Conservation (phyloP, 2,329 filamentous ascomycete species). For the Magnaporthales sp. region DNA sequence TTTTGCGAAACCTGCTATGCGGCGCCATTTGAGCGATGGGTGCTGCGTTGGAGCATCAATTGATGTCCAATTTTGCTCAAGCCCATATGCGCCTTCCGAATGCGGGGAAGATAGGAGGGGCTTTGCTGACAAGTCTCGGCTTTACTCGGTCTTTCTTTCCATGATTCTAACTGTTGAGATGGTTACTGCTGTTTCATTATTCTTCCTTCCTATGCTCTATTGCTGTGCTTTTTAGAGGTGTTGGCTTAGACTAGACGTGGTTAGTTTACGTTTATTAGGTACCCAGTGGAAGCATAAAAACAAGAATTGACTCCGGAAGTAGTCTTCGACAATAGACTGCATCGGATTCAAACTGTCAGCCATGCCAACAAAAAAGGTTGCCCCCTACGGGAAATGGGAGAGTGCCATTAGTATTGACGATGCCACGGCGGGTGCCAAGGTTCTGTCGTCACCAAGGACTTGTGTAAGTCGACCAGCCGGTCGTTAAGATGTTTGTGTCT, state of each 20-base stretch:
- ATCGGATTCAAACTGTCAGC: not conserved
- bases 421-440: conserved; percentile 24
- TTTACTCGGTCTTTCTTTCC: not conserved
- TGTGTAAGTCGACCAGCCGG: conserved; percentile 17
- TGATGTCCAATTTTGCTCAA: not conserved
- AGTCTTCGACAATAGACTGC: no score
- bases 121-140: not conserved
- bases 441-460: conserved; percentile 24
- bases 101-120: not conserved
- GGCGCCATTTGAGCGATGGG: no score
- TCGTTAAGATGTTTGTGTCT: not conserved
- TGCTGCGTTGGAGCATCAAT: not conserved
- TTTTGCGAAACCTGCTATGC: no score
- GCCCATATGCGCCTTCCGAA: not conserved
- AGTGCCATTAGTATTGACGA: conserved; percentile 28
- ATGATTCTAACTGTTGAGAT: not conserved
- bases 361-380: conserved; percentile 18
- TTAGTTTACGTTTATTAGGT: not conserved
- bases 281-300: not conserved
- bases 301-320: not conserved
- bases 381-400: conserved; percentile 28
- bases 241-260: not conserved
- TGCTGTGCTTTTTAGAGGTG: not conserved
- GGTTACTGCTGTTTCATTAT: no score
- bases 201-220: not conserved